phyloP scores from a whole-genome alignment of 192 early-diverging fungal genomes.

The Obelidium mucronatum region DNA sequence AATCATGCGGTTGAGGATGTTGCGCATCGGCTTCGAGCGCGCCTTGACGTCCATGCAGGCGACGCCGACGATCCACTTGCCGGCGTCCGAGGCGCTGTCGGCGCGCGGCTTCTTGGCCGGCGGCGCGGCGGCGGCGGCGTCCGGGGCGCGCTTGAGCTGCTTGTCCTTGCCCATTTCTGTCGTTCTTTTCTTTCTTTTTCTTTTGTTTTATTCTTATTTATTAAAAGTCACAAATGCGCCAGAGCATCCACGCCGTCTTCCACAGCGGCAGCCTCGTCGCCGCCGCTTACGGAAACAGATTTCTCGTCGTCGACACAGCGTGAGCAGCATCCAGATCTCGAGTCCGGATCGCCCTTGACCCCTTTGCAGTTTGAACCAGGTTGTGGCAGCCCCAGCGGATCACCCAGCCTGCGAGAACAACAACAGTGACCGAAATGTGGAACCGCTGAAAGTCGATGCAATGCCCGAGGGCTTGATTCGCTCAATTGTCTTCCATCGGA shows the following conservation, averaged over 20 bases:
- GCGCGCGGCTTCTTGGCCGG: background rate
- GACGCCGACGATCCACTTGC: conserved; percentile 32
- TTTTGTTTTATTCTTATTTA: too few relatives aligned
- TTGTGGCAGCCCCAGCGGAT: conserved; percentile 7
- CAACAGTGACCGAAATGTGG: background rate
- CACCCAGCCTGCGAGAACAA: background rate
- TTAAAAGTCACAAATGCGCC: too few relatives aligned
- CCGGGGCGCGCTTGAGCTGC: background rate
- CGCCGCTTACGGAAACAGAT: background rate
- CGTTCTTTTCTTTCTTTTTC: background rate
- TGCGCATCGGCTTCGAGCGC: conserved; percentile 95
- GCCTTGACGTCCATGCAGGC: conserved; percentile 57
- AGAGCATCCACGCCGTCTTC: conserved; percentile 2
- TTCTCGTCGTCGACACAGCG: background rate
- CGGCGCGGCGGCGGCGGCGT: background rate
- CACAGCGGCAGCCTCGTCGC: too few relatives aligned
- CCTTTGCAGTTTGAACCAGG: background rate
- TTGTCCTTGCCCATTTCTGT: background rate
- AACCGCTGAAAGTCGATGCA: background rate
- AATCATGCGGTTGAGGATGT: conserved; percentile 74
- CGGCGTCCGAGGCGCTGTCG: background rate
- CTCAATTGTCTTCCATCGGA: conserved; percentile 6
- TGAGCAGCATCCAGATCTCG: background rate
- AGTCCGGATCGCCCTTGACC: background rate
- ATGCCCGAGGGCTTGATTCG: conserved; percentile 19